Percentiles rank a stretch among this genome's conserved stretches.
Evolutionary conservation across 371 early-diverging fungal species (phyloP).

Genomic region (Coemansia sp.): DNA sequence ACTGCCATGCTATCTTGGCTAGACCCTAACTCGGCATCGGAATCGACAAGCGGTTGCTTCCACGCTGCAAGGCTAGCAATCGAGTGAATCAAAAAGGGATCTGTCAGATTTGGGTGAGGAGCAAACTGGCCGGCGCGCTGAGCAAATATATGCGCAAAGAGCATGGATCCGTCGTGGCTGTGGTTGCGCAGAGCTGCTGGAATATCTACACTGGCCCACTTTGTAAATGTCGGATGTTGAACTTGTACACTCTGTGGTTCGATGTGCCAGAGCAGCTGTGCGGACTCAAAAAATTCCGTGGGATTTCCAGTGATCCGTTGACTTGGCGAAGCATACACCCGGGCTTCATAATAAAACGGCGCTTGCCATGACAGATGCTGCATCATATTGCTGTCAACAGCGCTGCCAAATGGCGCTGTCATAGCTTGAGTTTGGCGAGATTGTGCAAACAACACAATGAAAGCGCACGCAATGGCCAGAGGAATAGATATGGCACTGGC

Average conservation of each 20-base stretch:
- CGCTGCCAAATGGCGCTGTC: background rate
- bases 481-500: background rate
- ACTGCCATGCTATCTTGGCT: background rate
- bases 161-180: background rate
- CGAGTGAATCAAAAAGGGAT: slow-evolving; percentile 8
- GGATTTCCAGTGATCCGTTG: background rate
- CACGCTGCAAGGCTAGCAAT: slow-evolving; percentile 4
- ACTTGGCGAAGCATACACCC: slow-evolving; percentile 6
- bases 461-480: background rate
- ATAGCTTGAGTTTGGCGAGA: background rate
- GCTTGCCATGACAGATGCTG: slow-evolving; percentile 2
- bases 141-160: slow-evolving; percentile 16
- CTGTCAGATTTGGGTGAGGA: slow-evolving; percentile 5
- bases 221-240: slow-evolving; percentile 6
- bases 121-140: slow-evolving; percentile 2
- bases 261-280: slow-evolving; percentile 17
- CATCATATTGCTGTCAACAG: background rate
- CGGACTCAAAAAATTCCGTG: slow-evolving; percentile 8
- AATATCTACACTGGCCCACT: background rate
- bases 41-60: background rate
- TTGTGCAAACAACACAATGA: background rate
- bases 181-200: background rate
- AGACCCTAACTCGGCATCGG: background rate
- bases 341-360: slow-evolving; percentile 10
- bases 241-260: slow-evolving; percentile 1